Base-by-base conservation (phyloP, 1,139 yeast genomes). In the Kurtzmaniella natalensis region DNA sequence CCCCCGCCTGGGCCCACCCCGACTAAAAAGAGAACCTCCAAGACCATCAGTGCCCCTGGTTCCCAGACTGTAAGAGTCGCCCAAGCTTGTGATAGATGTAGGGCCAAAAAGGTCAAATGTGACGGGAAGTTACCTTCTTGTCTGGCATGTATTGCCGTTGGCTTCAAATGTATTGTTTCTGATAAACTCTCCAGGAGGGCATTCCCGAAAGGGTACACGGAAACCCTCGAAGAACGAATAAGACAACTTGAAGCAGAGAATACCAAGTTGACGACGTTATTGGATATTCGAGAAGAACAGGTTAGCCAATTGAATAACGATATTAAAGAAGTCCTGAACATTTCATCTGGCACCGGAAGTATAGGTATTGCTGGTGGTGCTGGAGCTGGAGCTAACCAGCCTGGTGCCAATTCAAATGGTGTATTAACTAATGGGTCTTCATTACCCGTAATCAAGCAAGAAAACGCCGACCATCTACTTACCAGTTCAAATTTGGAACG, bases 61-160 rank as follows among this genome's bases (percentile, higher is more conserved):
- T 59, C 77, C 14, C 61, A 64, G 24, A 57, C 64, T 1, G 74
- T 73, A 37, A 58, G 88, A 39, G 77, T 79, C 14, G 88, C 94
- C 0, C 95, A 85, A 48, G 94, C 95, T 0, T 86, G 95, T 57
- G 95, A 86, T 51, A 57, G 95, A 35, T 85, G 95, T 50, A 63
- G 95, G 34, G 83, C 88, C 30, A 85, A 85, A 53, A 85, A 85
- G 59, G 77, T 81, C 24, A 72, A 78, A 39, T 81, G 88, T 59
- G 86, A 80, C 45, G 85, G 85, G n/a, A 69, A 64, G 49, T 67
- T 72, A 25, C 80, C 81, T 1, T 41, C 57, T 5, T 69, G 74
- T 42, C 60, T 70, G 10, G 53, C 62, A 24, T 69, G 75, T 48
- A 60, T 60, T 13, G 53, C 65, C 6, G 68, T 64, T 2, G 74